Evolutionary conservation across 306 rosid species (phyloP).

Genomic region (Comarum palustre): DNA sequence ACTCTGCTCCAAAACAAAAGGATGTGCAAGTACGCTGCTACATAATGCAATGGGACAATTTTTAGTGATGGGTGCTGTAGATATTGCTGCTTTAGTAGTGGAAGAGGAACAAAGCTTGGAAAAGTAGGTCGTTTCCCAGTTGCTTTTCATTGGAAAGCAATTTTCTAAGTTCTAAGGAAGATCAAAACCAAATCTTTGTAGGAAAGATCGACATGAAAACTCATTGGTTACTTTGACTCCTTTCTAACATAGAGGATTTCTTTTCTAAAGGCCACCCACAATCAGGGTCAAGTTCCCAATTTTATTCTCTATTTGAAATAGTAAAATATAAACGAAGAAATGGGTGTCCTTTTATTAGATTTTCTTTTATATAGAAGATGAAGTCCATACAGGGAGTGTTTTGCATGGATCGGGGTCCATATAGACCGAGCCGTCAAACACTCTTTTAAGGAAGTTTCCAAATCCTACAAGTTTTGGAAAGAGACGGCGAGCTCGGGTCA

Average conservation of each 20-base stretch:
- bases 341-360: too few species aligned
- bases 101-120: conserved; percentile 2
- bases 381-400: too few species aligned
- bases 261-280: not conserved
- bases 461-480: too few species aligned
- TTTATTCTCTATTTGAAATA: too few species aligned
- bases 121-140: not conserved
- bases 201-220: conserved; percentile 13
- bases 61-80: conserved; percentile 5
- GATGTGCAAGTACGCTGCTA: not conserved
- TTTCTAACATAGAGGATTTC: not conserved
- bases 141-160: not conserved
- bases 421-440: too few species aligned
- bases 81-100: conserved; percentile 10
- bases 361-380: too few species aligned
- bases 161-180: not conserved
- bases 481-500: too few species aligned
- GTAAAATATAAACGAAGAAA: too few species aligned
- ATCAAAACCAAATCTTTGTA: not conserved
- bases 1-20: not conserved
- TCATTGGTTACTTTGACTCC: not conserved
- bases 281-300: not conserved
- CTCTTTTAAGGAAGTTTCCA: too few species aligned
- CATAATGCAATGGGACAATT: not conserved
- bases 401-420: too few species aligned